These are phyloP conservation scores for Davidsoniella virescens DNA, from an alignment of 2,329 filamentous ascomycete species.

Conservation along the genomic window DNA sequence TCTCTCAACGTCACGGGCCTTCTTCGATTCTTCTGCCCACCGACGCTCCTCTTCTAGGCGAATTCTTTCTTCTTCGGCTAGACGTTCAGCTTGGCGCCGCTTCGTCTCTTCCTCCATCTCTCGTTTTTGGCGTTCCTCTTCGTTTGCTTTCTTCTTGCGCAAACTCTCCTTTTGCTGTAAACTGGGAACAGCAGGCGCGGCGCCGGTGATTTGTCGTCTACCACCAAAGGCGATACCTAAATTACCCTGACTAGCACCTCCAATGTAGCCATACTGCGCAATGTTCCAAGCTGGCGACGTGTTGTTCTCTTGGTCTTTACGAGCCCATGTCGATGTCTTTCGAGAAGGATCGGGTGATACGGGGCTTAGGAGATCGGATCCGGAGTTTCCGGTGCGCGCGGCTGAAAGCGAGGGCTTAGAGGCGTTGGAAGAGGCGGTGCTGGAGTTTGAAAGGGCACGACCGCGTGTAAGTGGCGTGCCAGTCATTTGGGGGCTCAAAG, in stretches of 20 bases:
- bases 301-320: conserved; percentile 58
- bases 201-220: conserved; percentile 78
- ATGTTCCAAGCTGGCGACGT: conserved; percentile 96
- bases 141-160: conserved; percentile 38
- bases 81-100: conserved; percentile 28
- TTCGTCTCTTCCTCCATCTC: conserved; percentile 37
- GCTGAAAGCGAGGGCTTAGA: conserved; percentile 26
- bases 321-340: conserved; percentile 65
- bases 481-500: conserved; percentile 51
- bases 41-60: conserved; percentile 45
- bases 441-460: conserved; percentile 38
- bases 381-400: conserved; percentile 36
- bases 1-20: conserved; percentile 42
- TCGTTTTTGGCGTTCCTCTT: conserved; percentile 41
- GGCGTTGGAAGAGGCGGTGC: conserved; percentile 39
- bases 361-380: conserved; percentile 43
- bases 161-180: conserved; percentile 68
- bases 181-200: conserved; percentile 62
- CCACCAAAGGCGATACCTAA: conserved; percentile 86
- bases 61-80: conserved; percentile 45
- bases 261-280: conserved; percentile 95
- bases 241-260: conserved; percentile 88
- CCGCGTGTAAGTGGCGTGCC: conserved; percentile 32
- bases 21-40: conserved; percentile 50
- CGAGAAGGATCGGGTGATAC: conserved; percentile 30